Conservation (phyloP, 2,329 filamentous ascomycete species). For the Aspergillus ochraceoroseus region DNA sequence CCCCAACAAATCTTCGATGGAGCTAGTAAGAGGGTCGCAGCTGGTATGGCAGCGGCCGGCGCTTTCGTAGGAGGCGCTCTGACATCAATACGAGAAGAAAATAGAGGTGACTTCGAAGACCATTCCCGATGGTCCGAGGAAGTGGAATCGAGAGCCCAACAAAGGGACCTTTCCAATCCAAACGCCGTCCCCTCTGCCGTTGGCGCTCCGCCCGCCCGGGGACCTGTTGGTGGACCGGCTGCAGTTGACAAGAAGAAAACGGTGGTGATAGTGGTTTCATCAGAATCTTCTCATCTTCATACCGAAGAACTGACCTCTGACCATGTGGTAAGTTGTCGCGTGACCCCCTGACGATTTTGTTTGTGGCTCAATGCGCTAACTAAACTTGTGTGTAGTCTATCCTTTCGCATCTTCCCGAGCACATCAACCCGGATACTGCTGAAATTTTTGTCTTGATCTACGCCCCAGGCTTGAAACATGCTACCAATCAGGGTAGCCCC, state of each 20-base stretch:
- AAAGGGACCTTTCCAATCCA: constrained; percentile 27
- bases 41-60: constrained; percentile 76
- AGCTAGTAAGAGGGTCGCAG: constrained; percentile 73
- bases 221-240: constrained; percentile 31
- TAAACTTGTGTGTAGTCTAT: constrained; percentile 57
- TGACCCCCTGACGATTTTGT: not conserved
- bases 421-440: constrained; percentile 65
- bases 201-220: constrained; percentile 32
- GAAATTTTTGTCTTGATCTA: constrained; percentile 89
- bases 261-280: constrained; percentile 83
- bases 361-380: constrained; percentile 11
- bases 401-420: constrained; percentile 77
- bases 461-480: constrained; percentile 70
- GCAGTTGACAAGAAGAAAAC: constrained; percentile 57
- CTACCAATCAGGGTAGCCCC: constrained; percentile 34
- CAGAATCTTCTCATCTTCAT: constrained; percentile 60
- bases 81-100: constrained; percentile 77
- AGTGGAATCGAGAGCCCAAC: constrained; percentile 60
- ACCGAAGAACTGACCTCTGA: constrained; percentile 60
- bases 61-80: constrained; percentile 77
- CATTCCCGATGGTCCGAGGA: constrained; percentile 92
- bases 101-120: constrained; percentile 72
- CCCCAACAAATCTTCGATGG: constrained; percentile 84
- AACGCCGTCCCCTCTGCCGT: constrained; percentile 28
- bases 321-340: constrained; percentile 64